Base-by-base conservation (phyloP, 1,284 basidiomycete species). In the Cryptococcus sp. region DNA sequence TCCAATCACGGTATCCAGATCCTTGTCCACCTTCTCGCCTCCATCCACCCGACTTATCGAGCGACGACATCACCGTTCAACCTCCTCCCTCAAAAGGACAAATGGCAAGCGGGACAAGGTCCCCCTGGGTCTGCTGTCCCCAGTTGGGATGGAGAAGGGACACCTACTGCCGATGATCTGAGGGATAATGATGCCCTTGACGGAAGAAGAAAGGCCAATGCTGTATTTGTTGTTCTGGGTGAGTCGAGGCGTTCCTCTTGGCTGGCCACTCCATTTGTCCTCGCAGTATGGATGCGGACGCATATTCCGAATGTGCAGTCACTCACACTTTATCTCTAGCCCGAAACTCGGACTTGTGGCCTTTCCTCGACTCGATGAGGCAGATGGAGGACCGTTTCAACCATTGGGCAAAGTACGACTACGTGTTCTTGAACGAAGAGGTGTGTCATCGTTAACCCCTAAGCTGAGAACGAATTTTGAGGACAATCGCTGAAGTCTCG, bases 401-500 rank as follows among this genome's bases (percentile, higher is more conserved):
- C 81, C 86, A 87, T 71, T 88, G 89, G 76, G 91, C 87, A 69
- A 79, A 84, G 47, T 94, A 93, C 75, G 89, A 90, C 25, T 93
- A 90, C 69, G 87, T 91, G 41, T 90, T 94, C 78, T 81, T 94
- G 57, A 93, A 93, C 70, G 91, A 94, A 50, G 82, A 88, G 58
- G 69, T 71, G 42, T 30, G 65, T 55, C 10, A 38, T 11, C 2
- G 10, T 35, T 10, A 4, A 25, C 25, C 8, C 30, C 7, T 35
- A 8, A 10, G 30, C 30, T 35, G 25, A 25, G 25, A 25, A 25
- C 25, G 25, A 25, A 6, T 3, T 35, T 35, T 10, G 30, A 10
- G 30, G 10, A 13, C 10, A 5, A 10, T 10, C 13, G 30, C 30
- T 35, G 8, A 35, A 4, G 13, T 10, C 13, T 35, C 30, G 13